Conservation (phyloP, 345 rosid genomes). For the Fremontodendron californicum region DNA sequence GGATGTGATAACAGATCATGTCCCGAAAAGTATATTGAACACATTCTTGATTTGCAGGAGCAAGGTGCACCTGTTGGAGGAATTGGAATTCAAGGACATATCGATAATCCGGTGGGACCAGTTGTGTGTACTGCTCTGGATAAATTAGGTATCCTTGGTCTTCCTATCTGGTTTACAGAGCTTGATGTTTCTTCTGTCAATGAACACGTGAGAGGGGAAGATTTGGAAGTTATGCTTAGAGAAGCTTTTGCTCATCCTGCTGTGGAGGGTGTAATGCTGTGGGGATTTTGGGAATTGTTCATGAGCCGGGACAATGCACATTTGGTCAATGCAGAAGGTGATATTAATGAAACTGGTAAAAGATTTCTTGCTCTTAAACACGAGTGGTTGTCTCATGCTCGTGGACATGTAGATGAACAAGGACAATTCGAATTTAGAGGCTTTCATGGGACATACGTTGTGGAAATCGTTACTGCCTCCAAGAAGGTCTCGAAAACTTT, state of each 20-base stretch:
- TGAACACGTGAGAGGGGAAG: conserved; percentile 84
- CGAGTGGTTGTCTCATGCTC: conserved; percentile 65
- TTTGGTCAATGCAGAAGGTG: conserved; percentile 88
- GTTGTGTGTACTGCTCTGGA: conserved; percentile 68
- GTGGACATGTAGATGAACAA: conserved; percentile 48
- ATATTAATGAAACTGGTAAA: conserved; percentile 78
- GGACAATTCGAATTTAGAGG: conserved; percentile 68
- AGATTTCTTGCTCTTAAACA: conserved; percentile 61
- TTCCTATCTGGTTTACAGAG: conserved; percentile 94
- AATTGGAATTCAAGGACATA: conserved; percentile 91
- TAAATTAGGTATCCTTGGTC: conserved; percentile 68
- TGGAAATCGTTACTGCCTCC: conserved; percentile 41
- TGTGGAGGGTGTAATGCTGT: conserved; percentile 88
- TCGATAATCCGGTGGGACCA: conserved; percentile 76
- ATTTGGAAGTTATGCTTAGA: conserved; percentile 88
- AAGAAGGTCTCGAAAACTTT: conserved; percentile 47
- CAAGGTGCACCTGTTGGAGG: conserved; percentile 89
- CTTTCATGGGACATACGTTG: conserved; percentile 64
- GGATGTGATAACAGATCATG: conserved; percentile 71
- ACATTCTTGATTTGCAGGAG: conserved; percentile 59
- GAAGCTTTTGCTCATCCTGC: conserved; percentile 94
- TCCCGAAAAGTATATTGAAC: conserved; percentile 75
- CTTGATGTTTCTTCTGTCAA: conserved; percentile 80
- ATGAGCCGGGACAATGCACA: conserved; percentile 75
- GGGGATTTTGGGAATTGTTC: conserved; percentile 99